phyloP scores from a whole-genome alignment of 108 stramenopile genomes.

The Nannochloropsis gaditana region DNA sequence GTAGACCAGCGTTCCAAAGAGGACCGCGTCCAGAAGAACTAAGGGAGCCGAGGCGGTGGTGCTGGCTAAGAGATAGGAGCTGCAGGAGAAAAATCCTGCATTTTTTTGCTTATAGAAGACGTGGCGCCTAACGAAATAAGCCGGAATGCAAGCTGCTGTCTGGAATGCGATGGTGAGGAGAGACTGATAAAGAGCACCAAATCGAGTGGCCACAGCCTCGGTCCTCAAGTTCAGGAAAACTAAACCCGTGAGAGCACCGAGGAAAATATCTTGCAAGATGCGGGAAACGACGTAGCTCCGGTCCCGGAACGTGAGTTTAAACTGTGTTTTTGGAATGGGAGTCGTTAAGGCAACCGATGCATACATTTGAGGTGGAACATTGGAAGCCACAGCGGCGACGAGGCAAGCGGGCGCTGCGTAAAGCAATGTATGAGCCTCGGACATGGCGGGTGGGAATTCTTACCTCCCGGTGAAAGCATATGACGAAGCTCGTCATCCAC shows the following conservation, averaged over 20 bases:
- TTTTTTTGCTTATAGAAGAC: conserved; percentile 74
- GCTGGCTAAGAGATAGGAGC: background rate
- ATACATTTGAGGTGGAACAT: too few relatives aligned
- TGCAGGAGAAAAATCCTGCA: conserved; percentile 13
- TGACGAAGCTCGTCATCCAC: background rate
- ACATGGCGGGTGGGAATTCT: background rate
- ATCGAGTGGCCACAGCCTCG: background rate
- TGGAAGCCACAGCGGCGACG: too few relatives aligned
- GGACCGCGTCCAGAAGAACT: conserved; percentile 1
- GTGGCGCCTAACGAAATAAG: conserved; percentile 22
- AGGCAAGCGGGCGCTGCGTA: too few relatives aligned
- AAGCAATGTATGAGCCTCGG: too few relatives aligned
- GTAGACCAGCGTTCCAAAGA: background rate
- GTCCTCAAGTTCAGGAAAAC: background rate
- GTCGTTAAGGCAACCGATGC: too few relatives aligned
- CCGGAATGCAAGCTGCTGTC: conserved; percentile 16
- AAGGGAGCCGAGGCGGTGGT: background rate
- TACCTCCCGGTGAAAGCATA: background rate
- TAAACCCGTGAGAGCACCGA: background rate
- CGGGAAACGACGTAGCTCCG: conserved; percentile 14
- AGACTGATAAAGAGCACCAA: conserved; percentile 15
- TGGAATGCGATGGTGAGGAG: background rate
- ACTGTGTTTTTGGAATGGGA: background rate
- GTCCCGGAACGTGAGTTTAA: background rate
- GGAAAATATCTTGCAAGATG: background rate